Conservation (phyloP, 1,284 basidiomycete genomes). For the Papiliotrema laurentii region DNA sequence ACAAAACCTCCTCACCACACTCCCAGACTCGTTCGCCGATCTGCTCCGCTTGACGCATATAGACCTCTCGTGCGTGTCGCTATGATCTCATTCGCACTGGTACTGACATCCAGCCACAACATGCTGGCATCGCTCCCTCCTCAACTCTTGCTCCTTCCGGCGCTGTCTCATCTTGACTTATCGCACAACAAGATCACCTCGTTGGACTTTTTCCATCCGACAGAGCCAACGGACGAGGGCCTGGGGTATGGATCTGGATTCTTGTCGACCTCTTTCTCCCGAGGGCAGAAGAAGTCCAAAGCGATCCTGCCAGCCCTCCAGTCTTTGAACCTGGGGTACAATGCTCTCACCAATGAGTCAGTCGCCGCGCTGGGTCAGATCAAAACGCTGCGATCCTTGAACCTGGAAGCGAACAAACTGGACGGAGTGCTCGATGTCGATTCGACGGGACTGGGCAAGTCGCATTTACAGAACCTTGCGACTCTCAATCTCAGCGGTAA, state of each 20-base stretch:
- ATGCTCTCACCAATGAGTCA: slow-evolving; percentile 22
- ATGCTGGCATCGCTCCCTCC: slow-evolving; percentile 31
- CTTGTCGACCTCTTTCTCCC: slow-evolving; percentile 37
- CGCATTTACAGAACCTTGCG: slow-evolving; percentile 11
- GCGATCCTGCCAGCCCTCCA: slow-evolving; percentile 28
- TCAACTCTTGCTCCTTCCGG: slow-evolving; percentile 37
- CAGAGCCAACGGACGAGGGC: slow-evolving; percentile 39
- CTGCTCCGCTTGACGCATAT: slow-evolving; percentile 36
- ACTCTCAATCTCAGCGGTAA: slow-evolving; percentile 15
- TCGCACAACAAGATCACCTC: slow-evolving; percentile 37
- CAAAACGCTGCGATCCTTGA: slow-evolving; percentile 22
- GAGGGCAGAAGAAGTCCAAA: slow-evolving; percentile 19
- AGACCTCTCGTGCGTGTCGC: slow-evolving; percentile 39
- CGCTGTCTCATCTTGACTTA: slow-evolving; percentile 38
- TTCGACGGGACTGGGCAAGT: slow-evolving; percentile 7
- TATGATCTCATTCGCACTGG: not conserved
- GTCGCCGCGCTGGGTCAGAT: slow-evolving; percentile 14
- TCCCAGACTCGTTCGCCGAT: slow-evolving; percentile 43
- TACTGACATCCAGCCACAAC: slow-evolving; percentile 28
- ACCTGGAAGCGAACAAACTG: slow-evolving; percentile 31
- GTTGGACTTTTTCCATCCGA: slow-evolving; percentile 32
- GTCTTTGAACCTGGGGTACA: slow-evolving; percentile 34
- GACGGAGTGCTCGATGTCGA: slow-evolving; percentile 23
- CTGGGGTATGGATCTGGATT: slow-evolving; percentile 42
- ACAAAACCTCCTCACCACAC: slow-evolving; percentile 26